Base-by-base conservation (phyloP, 805 yeast genomes). In the Saccharomycopsis synnaedendra region DNA sequence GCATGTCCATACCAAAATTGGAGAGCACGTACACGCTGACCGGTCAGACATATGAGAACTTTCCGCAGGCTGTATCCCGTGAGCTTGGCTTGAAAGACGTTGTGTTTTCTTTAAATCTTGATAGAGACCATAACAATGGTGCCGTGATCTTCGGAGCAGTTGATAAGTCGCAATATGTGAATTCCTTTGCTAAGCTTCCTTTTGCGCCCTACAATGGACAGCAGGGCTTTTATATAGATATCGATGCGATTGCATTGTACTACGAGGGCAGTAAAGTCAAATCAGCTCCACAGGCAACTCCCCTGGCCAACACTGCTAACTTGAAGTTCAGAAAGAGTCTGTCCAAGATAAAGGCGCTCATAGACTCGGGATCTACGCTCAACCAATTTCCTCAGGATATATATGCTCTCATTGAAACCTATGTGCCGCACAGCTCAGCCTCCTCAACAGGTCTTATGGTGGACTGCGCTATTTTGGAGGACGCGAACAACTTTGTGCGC, bases 91-190 rank as follows among this genome's bases (percentile, higher is more conserved):
- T 78, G 51, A 57, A 70, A 42, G 70, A 71, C 43, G 67, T 69
- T 34, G 74, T 75, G 1, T 85, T 81, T 60, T 82, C 90, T 0
- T 65, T 85, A 46, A 80, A 67, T 56, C 68, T 85, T 60, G 61
- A 61, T 11, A 10, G 10, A 5, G 40, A 42, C 35, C 62, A 73
- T 0, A 44, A 56, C 4, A 53, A 64, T 1, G 89, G 87, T 3
- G 61, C 70, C 9, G 66, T 83, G 11, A 60, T 83, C 43, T 84
- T 83, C 64, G 90, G 93, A 41, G 93, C 81, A 36, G 72, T 79
- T 29, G 90, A 83, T 57, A 74, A 71, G 50, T 70, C 75, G 36
- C 81, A 80, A 62, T 80, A 75, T 59, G 45, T 61, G 0, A 87
- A 86, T 6, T 54, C 60, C 33, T 60, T 80, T 36, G 61, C 68